A percentile compares a stretch with the other conserved stretches of the same genome.
phyloP scores from a whole-genome alignment of 176 grass and related monocot species.

The Luzula sylvatica region DNA sequence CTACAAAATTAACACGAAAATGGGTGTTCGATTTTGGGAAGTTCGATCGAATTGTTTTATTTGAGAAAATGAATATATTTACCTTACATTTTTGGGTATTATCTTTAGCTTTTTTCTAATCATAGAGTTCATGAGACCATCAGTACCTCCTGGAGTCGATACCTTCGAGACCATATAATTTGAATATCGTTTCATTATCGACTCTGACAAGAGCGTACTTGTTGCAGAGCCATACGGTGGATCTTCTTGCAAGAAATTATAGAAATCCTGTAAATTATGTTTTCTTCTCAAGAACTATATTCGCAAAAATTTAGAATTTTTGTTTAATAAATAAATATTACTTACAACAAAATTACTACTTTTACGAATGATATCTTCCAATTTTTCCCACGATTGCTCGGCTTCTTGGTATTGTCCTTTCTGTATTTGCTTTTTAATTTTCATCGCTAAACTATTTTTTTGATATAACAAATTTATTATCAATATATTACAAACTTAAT shows the following conservation, averaged over 20 bases:
- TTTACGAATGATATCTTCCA: constrained; percentile 29
- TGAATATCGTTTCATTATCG: constrained; percentile 28
- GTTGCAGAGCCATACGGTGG: not conserved
- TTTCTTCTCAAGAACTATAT: not conserved
- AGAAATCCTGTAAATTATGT: constrained; percentile 48
- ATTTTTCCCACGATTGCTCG: constrained; percentile 31
- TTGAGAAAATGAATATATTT: not conserved
- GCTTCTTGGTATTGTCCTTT: constrained; percentile 30
- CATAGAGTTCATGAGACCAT: constrained; percentile 48
- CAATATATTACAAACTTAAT: not conserved
- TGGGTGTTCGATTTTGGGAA: too few relatives aligned
- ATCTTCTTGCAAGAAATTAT: constrained; percentile 69
- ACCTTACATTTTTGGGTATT: constrained; percentile 50
- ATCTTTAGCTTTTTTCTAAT: constrained; percentile 71
- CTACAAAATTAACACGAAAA: constrained; percentile 19
- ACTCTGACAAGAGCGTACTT: constrained; percentile 12
- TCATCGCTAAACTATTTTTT: constrained; percentile 28
- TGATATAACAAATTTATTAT: not conserved
- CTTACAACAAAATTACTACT: constrained; percentile 49
- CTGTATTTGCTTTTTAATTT: constrained; percentile 37
- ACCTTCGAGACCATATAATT: constrained; percentile 42
- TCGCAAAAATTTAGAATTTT: not conserved
- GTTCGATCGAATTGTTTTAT: too few relatives aligned
- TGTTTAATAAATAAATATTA: not conserved
- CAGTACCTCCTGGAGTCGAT: constrained; percentile 1